Percentiles rank a stretch among this genome's conserved stretches.
phyloP scores from a whole-genome alignment of 257 asterid genomes.

The Forsythia viridissima region DNA sequence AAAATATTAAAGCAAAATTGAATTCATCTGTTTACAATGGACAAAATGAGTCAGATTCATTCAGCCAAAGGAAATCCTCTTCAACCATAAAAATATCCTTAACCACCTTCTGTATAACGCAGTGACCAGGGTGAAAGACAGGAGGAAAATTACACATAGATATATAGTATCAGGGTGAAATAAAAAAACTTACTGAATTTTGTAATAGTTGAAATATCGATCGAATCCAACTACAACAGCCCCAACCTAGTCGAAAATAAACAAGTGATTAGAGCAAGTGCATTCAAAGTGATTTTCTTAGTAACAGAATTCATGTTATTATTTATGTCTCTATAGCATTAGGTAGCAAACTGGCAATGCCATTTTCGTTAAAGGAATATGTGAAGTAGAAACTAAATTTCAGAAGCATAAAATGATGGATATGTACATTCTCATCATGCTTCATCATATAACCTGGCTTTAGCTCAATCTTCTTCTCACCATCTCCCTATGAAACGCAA shows the following conservation, averaged over 20 bases:
- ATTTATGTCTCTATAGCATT: background rate
- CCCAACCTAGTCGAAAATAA: slow-evolving; percentile 65
- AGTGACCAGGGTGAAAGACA: background rate
- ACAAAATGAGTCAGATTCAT: background rate
- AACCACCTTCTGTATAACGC: background rate
- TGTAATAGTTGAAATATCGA: slow-evolving; percentile 95
- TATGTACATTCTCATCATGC: slow-evolving; percentile 81
- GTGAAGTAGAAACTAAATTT: slow-evolving; percentile 6
- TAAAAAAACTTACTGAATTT: slow-evolving; percentile 73
- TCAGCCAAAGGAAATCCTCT: background rate
- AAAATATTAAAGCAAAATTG: too few relatives aligned
- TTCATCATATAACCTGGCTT: slow-evolving; percentile 95
- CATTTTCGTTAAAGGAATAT: background rate
- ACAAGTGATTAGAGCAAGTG: slow-evolving; percentile 7
- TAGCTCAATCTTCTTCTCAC: slow-evolving; percentile 85
- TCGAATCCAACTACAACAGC: slow-evolving; percentile 99
- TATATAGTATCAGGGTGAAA: background rate
- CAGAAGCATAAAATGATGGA: slow-evolving; percentile 23
- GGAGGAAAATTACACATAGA: background rate
- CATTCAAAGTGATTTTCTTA: slow-evolving; percentile 4
- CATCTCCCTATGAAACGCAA: slow-evolving; percentile 65
- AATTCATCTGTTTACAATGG: background rate
- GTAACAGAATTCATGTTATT: slow-evolving; percentile 5
- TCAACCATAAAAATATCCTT: background rate
- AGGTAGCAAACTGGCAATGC: background rate